Evolutionary conservation across 2,329 filamentous ascomycete genomes (phyloP).

Genomic region (Helminthosporium solani): DNA sequence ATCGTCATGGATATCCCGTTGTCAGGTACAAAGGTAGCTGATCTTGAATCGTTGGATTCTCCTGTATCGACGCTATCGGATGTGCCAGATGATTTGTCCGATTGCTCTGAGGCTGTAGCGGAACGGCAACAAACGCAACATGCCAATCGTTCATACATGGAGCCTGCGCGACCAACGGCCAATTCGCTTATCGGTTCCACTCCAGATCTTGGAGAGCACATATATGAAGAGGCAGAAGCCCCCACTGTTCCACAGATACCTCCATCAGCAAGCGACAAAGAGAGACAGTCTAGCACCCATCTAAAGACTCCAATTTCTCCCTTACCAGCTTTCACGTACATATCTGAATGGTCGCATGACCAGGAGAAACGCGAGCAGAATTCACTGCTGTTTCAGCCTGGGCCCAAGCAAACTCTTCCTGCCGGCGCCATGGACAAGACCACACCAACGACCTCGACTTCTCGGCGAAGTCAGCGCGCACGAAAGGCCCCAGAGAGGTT

Average conservation of each 20-base stretch:
- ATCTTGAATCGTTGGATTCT: background rate
- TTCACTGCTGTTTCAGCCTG: background rate
- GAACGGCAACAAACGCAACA: background rate
- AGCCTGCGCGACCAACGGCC: background rate
- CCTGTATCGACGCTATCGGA: slow-evolving; percentile 9
- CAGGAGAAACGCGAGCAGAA: background rate
- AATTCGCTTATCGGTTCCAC: background rate
- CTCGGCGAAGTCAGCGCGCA: background rate
- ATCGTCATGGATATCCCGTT: no score
- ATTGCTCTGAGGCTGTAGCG: slow-evolving; percentile 6
- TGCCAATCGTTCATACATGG: no score
- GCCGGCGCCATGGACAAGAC: background rate
- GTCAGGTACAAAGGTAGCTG: background rate
- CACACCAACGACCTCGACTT: background rate
- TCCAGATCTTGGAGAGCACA: background rate
- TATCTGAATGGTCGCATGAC: background rate
- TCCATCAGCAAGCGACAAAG: background rate
- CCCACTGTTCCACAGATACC: background rate
- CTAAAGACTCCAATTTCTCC: background rate
- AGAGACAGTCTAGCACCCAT: no score
- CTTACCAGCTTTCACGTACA: background rate
- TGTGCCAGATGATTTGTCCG: slow-evolving; percentile 14
- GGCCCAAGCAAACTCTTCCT: no score
- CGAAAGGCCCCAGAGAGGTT: background rate
- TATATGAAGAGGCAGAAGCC: background rate